Conservation (phyloP, 208 protist genomes). For the Kentomonas sorsogonicus region DNA sequence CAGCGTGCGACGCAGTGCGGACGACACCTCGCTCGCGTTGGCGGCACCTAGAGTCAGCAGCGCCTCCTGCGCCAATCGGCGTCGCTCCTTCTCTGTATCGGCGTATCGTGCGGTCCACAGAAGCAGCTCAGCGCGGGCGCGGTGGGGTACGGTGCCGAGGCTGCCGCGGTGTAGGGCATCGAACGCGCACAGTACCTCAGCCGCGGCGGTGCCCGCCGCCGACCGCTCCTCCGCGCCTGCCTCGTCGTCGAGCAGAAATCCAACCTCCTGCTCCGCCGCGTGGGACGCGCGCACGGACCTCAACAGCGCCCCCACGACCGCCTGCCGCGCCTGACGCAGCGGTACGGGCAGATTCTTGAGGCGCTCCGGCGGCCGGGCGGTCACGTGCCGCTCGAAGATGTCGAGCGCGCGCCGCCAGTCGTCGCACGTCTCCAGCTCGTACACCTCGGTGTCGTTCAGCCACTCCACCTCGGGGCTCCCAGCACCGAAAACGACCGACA, state of each 20-base stretch:
- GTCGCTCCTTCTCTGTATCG: slow-evolving; percentile 8
- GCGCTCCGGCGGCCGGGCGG: slow-evolving; percentile 17
- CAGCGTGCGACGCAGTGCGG: no score
- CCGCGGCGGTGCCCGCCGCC: neutral
- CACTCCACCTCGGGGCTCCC: slow-evolving; percentile 54
- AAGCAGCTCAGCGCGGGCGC: slow-evolving; percentile 36
- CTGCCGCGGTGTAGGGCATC: neutral
- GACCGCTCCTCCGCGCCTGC: slow-evolving; percentile 18
- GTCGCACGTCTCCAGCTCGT: slow-evolving; percentile 32
- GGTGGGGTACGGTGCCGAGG: slow-evolving; percentile 18
- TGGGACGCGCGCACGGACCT: slow-evolving; percentile 16
- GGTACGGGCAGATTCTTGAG: slow-evolving; percentile 59
- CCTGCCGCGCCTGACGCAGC: slow-evolving; percentile 39
- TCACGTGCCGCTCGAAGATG: slow-evolving; percentile 39
- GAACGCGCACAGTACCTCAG: neutral
- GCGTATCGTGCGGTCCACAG: slow-evolving; percentile 24
- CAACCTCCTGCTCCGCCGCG: neutral
- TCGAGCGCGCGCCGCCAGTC: slow-evolving; percentile 32
- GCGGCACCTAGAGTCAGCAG: slow-evolving; percentile 41
- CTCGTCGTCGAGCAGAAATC: slow-evolving; percentile 54
- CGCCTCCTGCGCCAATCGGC: slow-evolving; percentile 35
- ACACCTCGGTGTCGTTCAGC: slow-evolving; percentile 67
- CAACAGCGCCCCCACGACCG: slow-evolving; percentile 38
- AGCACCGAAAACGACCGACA: slow-evolving; percentile 59
- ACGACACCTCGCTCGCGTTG: no score